Evolutionary conservation across 176 grass and related monocot species (phyloP).

Genomic region (Tuctoria greenei): DNA sequence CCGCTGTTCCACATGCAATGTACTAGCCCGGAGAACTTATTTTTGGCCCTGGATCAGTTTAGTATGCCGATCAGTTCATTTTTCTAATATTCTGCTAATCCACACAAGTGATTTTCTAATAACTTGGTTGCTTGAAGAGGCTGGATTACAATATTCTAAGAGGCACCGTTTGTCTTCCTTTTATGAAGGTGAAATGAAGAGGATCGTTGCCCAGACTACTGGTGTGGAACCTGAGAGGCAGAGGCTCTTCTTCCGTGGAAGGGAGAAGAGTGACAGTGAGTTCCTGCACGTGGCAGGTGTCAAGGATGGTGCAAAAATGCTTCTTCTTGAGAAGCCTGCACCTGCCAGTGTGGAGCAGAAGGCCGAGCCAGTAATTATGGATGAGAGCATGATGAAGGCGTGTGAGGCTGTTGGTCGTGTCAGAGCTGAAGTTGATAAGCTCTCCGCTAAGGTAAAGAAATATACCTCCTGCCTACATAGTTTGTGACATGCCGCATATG

Average conservation of each 20-base stretch:
- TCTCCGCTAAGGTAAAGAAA: slow-evolving; percentile 65
- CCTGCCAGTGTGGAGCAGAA: slow-evolving; percentile 59
- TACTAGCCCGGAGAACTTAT: background rate
- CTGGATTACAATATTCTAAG: background rate
- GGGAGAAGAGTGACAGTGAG: slow-evolving; percentile 74
- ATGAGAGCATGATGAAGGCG: slow-evolving; percentile 63
- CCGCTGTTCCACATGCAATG: background rate
- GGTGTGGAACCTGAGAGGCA: slow-evolving; percentile 68
- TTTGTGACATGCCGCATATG: background rate
- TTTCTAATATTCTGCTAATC: background rate
- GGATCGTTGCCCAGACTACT: slow-evolving; percentile 49
- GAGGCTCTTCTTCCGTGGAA: slow-evolving; percentile 81
- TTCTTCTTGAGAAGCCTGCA: slow-evolving; percentile 65
- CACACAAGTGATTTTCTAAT: background rate
- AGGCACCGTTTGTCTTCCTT: background rate
- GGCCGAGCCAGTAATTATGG: slow-evolving; percentile 43
- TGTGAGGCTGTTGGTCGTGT: slow-evolving; percentile 60
- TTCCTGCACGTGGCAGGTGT: slow-evolving; percentile 62
- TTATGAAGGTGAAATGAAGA: slow-evolving; percentile 84
- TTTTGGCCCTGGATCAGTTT: background rate
- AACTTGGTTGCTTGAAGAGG: background rate
- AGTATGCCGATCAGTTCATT: background rate
- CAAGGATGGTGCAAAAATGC: slow-evolving; percentile 81
- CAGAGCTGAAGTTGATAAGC: slow-evolving; percentile 75
- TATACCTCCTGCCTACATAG: background rate